A percentile compares a stretch with the other conserved stretches of the same genome.
Conservation (phyloP, 805 yeast species). For the Candida nonsorbophila region DNA sequence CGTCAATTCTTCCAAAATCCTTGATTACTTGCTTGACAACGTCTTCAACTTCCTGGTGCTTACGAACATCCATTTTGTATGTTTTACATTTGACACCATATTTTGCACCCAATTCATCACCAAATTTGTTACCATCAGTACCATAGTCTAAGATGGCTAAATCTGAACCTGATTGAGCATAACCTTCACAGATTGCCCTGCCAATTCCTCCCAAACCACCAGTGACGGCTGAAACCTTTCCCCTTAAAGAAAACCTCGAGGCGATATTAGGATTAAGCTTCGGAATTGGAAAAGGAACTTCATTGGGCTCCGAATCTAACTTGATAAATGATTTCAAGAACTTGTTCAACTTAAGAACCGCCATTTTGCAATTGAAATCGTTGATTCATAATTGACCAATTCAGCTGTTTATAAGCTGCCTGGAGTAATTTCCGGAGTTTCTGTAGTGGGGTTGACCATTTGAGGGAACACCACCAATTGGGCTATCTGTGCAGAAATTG, state of each 20-base stretch:
- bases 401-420: too few species aligned
- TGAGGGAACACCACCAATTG: too few species aligned
- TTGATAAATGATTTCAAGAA: conserved; percentile 10
- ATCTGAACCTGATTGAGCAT: conserved; percentile 21
- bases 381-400: too few species aligned
- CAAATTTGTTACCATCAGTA: conserved; percentile 14
- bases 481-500: too few species aligned
- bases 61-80: conserved; percentile 20
- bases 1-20: conserved; percentile 26
- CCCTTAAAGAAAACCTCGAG: conserved; percentile 12
- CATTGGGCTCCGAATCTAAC: conserved; percentile 9
- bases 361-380: too few species aligned
- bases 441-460: too few species aligned
- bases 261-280: conserved; percentile 6
- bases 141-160: conserved; percentile 21
- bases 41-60: conserved; percentile 16
- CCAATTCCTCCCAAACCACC: conserved; percentile 29
- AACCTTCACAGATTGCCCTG: conserved; percentile 20
- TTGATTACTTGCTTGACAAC: conserved; percentile 13
- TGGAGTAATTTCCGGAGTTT: too few species aligned
- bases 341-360: too few species aligned
- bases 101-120: conserved; percentile 12
- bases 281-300: conserved; percentile 7
- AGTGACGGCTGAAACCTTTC: conserved; percentile 22
- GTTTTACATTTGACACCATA: conserved; percentile 22